Evolutionary conservation across 768 basidiomycete species (phyloP), one percentile per base, ranked within the genome.

Genomic region (Boletellus sp.): DNA sequence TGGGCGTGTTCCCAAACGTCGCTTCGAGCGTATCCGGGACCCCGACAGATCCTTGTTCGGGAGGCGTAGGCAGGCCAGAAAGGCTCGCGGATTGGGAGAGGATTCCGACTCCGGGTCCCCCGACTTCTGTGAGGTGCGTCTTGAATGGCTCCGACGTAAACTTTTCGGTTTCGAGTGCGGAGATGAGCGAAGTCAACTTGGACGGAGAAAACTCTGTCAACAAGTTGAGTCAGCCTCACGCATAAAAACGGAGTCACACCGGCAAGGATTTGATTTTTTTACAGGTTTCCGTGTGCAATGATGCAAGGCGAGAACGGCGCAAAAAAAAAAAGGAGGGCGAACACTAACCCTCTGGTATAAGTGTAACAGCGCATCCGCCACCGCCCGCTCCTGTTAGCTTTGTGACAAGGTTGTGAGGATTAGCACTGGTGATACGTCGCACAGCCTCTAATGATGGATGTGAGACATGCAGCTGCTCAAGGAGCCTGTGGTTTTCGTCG

Each of bases 311-410:
- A 17, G 37, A 33, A 42, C 11, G 47, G 20, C 31, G 26, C n/a
- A 10, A 46, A 44, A 45, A 46, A 44, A 45, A 23, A 36, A 24
- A 45, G 20, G 40, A 33, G 31, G 23, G 22, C 4, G 28, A 2
- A 1, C 7, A 71, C 85, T 56, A 58, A 94, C 95, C 81, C 71
- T 97, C 94, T 45, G 96, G 96, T 45, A 99, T 78, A 32, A 98
- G 79, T 12, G 94, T 95, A 26, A 98, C 92, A 5, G 94, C 86
- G 63, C 96, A 98, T n/a, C 96, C 96, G 22, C 96, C 96, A 35
- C 96, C 96, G 26, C 96, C 96, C 8, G 96, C 95, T 36, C 96
- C 96, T 7, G 96, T 99, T 49, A 99, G 72, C 73, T 97, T 96
- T n/a, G 93, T 94, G 60, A 83, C 83, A 42, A 98, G 74, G 10